Percentiles rank a stretch among this genome's conserved stretches.
Conservation (phyloP, 768 basidiomycete species). For the Chalciporus sphaerocephalus region DNA sequence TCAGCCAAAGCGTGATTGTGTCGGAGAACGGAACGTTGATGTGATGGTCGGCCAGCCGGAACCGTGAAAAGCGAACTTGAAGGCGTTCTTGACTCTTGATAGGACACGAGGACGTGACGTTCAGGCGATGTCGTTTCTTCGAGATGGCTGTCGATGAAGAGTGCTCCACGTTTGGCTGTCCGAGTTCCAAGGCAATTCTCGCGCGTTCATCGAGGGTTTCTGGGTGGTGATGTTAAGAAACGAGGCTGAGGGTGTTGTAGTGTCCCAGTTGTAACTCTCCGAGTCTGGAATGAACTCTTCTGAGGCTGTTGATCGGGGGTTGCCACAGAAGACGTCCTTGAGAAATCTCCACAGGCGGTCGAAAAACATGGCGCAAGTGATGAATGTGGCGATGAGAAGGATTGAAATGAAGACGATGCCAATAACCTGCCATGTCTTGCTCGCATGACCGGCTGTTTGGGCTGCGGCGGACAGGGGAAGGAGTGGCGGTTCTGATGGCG, state of each 20-base stretch:
- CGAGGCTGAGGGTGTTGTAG: constrained; percentile 5
- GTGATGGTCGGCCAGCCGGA: constrained; percentile 15
- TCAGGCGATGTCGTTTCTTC: constrained; percentile 13
- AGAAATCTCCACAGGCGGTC: constrained; percentile 67
- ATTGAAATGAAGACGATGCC: constrained; percentile 65
- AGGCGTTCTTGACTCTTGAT: not conserved
- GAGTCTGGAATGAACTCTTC: constrained; percentile 65
- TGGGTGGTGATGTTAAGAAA: not conserved
- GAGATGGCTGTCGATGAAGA: constrained; percentile 21
- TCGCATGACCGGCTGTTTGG: constrained; percentile 34
- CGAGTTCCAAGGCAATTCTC: constrained; percentile 27
- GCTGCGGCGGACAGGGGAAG: constrained; percentile 6
- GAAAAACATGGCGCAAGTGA: constrained; percentile 62
- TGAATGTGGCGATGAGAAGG: constrained; percentile 49
- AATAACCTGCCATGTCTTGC: constrained; percentile 63
- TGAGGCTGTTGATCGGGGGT: constrained; percentile 28
- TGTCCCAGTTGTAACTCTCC: constrained; percentile 58
- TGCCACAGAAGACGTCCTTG: constrained; percentile 44
- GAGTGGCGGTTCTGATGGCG: constrained; percentile 3
- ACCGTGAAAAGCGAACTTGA: not conserved
- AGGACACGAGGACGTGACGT: not conserved
- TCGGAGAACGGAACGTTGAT: constrained; percentile 5
- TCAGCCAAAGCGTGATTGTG: not conserved
- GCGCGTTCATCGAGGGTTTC: not conserved
- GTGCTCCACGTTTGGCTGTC: constrained; percentile 10